These are phyloP conservation scores for Straminergon stramineum DNA, from an alignment of 225 moss, liverwort and hornwort genomes.

Conservation along the genomic window DNA sequence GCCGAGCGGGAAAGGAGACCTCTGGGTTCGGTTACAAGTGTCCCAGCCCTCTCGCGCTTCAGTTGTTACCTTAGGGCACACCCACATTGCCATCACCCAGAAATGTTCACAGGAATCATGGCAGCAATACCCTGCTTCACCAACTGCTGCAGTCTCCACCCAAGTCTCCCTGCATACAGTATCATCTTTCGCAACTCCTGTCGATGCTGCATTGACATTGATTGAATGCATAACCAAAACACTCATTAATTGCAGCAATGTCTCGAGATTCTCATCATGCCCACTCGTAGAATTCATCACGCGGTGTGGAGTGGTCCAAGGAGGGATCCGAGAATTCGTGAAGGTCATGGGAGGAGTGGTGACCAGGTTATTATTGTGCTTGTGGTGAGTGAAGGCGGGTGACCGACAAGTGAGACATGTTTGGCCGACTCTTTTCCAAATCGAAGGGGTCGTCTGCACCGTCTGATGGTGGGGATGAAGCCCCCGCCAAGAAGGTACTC, in stretches of 20 bases:
- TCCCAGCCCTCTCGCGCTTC: background rate
- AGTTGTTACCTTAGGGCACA: background rate
- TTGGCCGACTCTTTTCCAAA: slow-evolving; percentile 60
- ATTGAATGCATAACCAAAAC: background rate
- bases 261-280: background rate
- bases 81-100: background rate
- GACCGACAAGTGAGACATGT: slow-evolving; percentile 19
- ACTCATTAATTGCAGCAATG: background rate
- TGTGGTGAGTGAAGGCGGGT: background rate
- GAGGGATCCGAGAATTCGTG: background rate
- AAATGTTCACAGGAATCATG: background rate
- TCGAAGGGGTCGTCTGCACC: slow-evolving; percentile 16
- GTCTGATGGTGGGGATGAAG: background rate
- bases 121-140: too few relatives aligned
- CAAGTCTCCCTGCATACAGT: background rate
- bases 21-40: background rate
- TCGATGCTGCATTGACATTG: background rate
- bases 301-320: background rate
- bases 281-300: background rate
- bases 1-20: background rate
- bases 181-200: background rate
- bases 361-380: background rate
- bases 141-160: background rate
- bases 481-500: slow-evolving; percentile 14
- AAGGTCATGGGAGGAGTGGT: background rate